phyloP scores from a whole-genome alignment of 1,284 basidiomycete genomes.

The Apiotrichum gamsii region DNA sequence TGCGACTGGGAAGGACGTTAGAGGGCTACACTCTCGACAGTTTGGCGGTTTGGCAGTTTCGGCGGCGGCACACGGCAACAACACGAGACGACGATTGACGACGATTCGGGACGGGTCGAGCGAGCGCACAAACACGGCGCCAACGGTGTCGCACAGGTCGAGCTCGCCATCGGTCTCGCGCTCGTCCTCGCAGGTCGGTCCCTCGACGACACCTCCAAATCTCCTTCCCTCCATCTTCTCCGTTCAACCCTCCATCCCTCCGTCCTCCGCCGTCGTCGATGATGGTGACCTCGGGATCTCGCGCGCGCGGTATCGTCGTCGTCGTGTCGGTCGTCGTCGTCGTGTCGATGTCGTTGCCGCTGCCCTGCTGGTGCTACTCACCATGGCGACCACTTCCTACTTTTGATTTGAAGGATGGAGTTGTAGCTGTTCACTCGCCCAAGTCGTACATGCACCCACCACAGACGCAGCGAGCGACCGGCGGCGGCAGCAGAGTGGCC shows the following conservation, averaged over 20 bases:
- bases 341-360: background rate
- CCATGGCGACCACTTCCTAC: conserved; percentile 17
- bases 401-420: conserved; percentile 7
- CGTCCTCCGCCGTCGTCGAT: background rate
- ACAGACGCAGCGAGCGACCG: too few relatives aligned
- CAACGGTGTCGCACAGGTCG: too few relatives aligned
- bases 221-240: background rate
- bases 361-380: conserved; percentile 7
- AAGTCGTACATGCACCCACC: too few relatives aligned
- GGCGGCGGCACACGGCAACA: too few relatives aligned
- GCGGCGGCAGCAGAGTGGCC: too few relatives aligned
- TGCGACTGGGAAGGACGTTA: conserved; percentile 17
- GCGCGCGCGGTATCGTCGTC: too few relatives aligned
- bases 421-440: too few relatives aligned
- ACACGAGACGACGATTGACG: background rate
- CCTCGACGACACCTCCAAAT: background rate
- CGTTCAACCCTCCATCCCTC: background rate
- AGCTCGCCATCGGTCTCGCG: background rate
- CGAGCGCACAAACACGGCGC: too few relatives aligned
- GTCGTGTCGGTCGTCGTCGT: background rate
- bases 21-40: too few relatives aligned
- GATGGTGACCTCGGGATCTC: background rate
- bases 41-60: too few relatives aligned
- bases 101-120: background rate
- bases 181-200: too few relatives aligned